These are phyloP conservation scores for Roridomyces roridus DNA, from an alignment of 768 basidiomycete genomes.

Conservation along the genomic window DNA sequence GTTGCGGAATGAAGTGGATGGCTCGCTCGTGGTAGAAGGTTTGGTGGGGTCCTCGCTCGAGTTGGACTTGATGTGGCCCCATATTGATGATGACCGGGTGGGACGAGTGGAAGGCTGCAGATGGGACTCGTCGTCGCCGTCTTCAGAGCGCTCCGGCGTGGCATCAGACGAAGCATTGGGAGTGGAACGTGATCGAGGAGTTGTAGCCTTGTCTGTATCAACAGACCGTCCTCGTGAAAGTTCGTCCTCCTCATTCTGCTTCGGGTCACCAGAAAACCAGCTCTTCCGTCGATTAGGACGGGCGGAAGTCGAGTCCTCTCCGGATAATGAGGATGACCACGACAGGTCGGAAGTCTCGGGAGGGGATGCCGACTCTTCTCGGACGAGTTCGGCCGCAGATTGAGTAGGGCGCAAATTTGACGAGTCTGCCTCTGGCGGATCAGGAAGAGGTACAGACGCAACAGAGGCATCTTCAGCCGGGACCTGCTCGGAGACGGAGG, in stretches of 20 bases:
- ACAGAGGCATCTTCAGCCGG: constrained; percentile 40
- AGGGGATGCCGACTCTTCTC: constrained; percentile 27
- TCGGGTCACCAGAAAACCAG: constrained; percentile 58
- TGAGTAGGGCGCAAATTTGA: constrained; percentile 30
- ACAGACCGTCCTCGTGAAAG: constrained; percentile 44
- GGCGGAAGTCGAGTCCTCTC: constrained; percentile 24
- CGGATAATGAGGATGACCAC: constrained; percentile 22
- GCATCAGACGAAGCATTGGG: constrained; percentile 41
- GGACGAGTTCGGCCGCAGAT: constrained; percentile 36
- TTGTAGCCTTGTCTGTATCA: constrained; percentile 34
- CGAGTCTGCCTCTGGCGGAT: constrained; percentile 26
- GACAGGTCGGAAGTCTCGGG: constrained; percentile 28
- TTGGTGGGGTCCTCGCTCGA: constrained; percentile 27
- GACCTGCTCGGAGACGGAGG: constrained; percentile 22
- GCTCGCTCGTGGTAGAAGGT: constrained; percentile 34
- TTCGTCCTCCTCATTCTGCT: constrained; percentile 31
- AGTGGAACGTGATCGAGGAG: constrained; percentile 40
- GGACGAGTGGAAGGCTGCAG: constrained; percentile 7
- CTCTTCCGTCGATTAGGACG: constrained; percentile 49
- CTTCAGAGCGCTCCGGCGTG: constrained; percentile 39
- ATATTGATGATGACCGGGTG: constrained; percentile 10
- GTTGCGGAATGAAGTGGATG: constrained; percentile 37
- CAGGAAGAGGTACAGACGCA: constrained; percentile 43
- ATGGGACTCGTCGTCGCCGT: constrained; percentile 21
- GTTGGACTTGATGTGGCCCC: constrained; percentile 25